A percentile compares a stretch with the other conserved stretches of the same genome.
Evolutionary conservation across 169 alveolate species (phyloP).

Genomic region (Neospora caninum): DNA sequence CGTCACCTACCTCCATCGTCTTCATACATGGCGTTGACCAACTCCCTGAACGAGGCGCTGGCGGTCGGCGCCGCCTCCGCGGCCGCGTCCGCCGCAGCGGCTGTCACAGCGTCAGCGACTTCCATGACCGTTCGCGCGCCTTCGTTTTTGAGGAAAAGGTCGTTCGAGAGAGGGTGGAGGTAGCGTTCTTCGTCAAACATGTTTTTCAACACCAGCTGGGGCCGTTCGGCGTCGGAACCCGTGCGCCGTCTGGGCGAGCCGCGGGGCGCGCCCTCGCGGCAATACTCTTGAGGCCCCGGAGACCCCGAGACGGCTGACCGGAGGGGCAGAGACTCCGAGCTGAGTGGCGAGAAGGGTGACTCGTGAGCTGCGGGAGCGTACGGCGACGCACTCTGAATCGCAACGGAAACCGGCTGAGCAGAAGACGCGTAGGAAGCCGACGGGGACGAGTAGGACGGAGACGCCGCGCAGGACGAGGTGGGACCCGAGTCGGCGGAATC

Average conservation of each 20-base stretch:
- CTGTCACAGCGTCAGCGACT: constrained; percentile 12
- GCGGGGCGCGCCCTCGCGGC: too few species aligned
- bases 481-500: neutral
- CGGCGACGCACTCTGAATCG: too few species aligned
- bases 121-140: neutral
- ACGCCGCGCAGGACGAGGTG: neutral
- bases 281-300: too few species aligned
- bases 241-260: neutral
- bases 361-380: too few species aligned
- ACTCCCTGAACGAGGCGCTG: constrained; percentile 13
- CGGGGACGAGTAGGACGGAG: neutral
- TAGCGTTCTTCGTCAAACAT: neutral
- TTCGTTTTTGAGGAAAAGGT: neutral
- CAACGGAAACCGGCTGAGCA: too few species aligned
- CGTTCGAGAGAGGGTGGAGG: neutral
- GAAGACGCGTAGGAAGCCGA: neutral
- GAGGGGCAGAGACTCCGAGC: too few species aligned
- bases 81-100: constrained; percentile 34
- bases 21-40: constrained; percentile 5
- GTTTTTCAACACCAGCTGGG: neutral
- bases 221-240: neutral
- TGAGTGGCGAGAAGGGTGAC: too few species aligned
- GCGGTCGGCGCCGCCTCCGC: constrained; percentile 37
- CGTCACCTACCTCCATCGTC: neutral
- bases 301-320: too few species aligned